Conservation (phyloP, 2,329 filamentous ascomycete genomes). For the Neopestalotiopsis sp. region DNA sequence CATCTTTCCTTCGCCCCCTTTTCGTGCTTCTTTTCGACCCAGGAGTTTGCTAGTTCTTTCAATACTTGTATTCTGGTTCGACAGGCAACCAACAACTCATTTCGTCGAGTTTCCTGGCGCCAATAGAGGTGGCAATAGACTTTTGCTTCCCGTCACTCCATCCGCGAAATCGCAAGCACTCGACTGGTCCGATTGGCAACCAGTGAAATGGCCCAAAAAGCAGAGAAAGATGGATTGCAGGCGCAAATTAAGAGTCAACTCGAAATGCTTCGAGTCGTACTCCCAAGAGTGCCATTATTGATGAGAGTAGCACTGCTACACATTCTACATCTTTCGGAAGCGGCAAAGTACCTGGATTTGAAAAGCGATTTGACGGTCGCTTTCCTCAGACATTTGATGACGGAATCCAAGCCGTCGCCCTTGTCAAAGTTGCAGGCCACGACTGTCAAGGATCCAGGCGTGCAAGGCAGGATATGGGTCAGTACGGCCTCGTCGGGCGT, state of each 20-base stretch:
- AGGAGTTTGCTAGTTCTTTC: not conserved
- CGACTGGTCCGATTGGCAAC: not conserved
- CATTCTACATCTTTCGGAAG: conserved; percentile 69
- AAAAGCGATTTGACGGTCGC: conserved; percentile 74
- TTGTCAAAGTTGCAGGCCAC: conserved; percentile 65
- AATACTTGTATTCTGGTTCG: too few relatives aligned
- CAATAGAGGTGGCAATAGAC: not conserved
- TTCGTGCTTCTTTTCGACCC: not conserved
- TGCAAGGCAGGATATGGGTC: conserved; percentile 85
- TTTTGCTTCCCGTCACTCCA: not conserved
- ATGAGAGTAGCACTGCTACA: conserved; percentile 67
- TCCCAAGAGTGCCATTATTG: conserved; percentile 63
- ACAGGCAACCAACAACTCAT: too few relatives aligned
- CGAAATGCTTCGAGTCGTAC: not conserved
- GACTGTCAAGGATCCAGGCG: conserved; percentile 35
- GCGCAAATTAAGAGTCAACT: conserved; percentile 10
- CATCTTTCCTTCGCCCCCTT: not conserved
- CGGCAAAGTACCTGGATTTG: conserved; percentile 78
- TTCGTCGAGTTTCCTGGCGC: too few relatives aligned
- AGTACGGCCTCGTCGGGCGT: conserved; percentile 69
- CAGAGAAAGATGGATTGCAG: not conserved
- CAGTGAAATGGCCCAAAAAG: not conserved
- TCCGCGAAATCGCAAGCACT: not conserved
- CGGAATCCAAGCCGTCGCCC: conserved; percentile 48
- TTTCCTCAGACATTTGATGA: conserved; percentile 71